Percentiles rank a stretch among this genome's conserved stretches.
These are phyloP conservation scores for Aspergillus avenaceus DNA, from an alignment of 495 filamentous ascomycete species.

Conservation along the genomic window DNA sequence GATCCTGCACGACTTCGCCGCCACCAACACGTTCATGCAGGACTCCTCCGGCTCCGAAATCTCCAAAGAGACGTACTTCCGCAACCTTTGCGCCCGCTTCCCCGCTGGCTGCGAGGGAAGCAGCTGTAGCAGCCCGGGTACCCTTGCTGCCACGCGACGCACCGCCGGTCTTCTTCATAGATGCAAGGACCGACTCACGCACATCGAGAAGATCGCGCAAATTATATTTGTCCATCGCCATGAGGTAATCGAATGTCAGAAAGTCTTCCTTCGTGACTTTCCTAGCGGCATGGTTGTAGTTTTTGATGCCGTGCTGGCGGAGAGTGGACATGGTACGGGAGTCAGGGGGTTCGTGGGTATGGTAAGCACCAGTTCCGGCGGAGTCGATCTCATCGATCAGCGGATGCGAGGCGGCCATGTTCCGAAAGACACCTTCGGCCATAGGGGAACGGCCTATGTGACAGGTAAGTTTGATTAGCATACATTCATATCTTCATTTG, in stretches of 20 bases:
- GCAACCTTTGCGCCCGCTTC: slow-evolving; percentile 33
- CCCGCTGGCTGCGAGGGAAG: slow-evolving; percentile 27
- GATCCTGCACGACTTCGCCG: slow-evolving; percentile 78
- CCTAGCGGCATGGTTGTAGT: slow-evolving; percentile 74
- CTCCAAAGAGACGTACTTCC: slow-evolving; percentile 77
- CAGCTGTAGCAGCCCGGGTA: slow-evolving; percentile 23
- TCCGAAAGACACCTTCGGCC: slow-evolving; percentile 89
- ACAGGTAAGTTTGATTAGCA: too few species aligned
- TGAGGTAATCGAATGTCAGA: slow-evolving; percentile 79
- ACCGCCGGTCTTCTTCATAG: slow-evolving; percentile 35
- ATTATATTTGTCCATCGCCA: slow-evolving; percentile 93
- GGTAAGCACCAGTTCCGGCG: slow-evolving; percentile 85
- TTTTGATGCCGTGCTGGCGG: slow-evolving; percentile 63
- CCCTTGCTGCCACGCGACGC: slow-evolving; percentile 20
- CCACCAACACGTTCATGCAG: slow-evolving; percentile 67
- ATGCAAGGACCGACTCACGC: slow-evolving; percentile 47
- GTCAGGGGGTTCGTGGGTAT: slow-evolving; percentile 69
- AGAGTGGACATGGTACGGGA: slow-evolving; percentile 81
- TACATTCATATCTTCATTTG: too few species aligned
- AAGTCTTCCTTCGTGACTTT: slow-evolving; percentile 73
- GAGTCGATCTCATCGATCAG: slow-evolving; percentile 75
- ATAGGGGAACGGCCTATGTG: slow-evolving; percentile 71
- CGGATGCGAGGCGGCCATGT: slow-evolving; percentile 54
- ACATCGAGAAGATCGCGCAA: slow-evolving; percentile 61
- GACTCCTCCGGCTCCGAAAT: slow-evolving; percentile 65